Evolutionary conservation across 148 eudicot species (phyloP), one percentile per base, ranked within the genome.

Genomic region (Dysphania ambrosioides): DNA sequence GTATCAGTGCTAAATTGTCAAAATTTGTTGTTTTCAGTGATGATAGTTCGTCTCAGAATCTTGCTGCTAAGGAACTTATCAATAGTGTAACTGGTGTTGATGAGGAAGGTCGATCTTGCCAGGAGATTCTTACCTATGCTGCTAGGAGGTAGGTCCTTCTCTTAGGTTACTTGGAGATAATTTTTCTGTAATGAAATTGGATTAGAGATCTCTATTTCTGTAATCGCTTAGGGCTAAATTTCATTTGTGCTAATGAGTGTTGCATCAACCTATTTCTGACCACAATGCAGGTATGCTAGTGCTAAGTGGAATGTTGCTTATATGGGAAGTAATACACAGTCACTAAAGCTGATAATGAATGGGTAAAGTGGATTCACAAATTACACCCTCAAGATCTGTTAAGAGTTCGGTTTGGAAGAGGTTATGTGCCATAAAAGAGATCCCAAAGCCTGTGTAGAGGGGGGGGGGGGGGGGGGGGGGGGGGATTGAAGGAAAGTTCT

Each of bases 31-130:
- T 55, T 80, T 79, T 60, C 85, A 93, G 98, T 79, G 88, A 86
- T 76, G 83, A 78, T 64, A 80, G 79, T 80, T 82, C 86, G 55
- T 81, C 81, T 47, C 90, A 87, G 78, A 87, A 82, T 73, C 83
- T 81, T 85, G 87, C 96, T 75, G 90, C 98, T 23, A 82, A 87
- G 91, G 93, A 90, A 59, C 86, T 95, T 80, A 90, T 95, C 65
- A 86, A 87, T 68, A 90, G 91, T 82, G 90, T 95, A 70, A 90
- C 90, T 3, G 93, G 92, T 79, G 81, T 81, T 73, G 97, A 92
- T 75, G 97, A 95, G 77, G 97, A 95, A 79, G 90, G 92, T 49
- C 90, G 88, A 65, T 85, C 96, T 71, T 93, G 98, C 68, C 98
- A 92, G 83, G 74, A 89, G 79, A 85, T 92, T 83, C 97, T 95